Evolutionary conservation across 2,329 filamentous ascomycete genomes (phyloP), one percentile per base, ranked within the genome.

Genomic region (Pseudopyricularia javanii): DNA sequence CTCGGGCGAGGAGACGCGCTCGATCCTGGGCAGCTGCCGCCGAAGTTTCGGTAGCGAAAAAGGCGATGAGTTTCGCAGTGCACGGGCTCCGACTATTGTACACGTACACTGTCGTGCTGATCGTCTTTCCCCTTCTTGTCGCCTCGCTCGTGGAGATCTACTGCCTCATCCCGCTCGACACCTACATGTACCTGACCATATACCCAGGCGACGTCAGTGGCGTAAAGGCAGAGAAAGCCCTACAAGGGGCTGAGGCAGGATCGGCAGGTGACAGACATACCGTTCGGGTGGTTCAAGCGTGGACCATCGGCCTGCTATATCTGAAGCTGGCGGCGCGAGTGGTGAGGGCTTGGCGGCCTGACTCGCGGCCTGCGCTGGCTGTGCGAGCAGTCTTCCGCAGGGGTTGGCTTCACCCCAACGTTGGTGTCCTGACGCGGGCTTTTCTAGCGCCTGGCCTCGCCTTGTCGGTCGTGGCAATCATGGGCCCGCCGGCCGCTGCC

Each of bases 271-370:
- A 45, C 22, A 51, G 66, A 15, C 88, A 94, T 63, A 87, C 84
- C 7, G 80, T 97, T 43, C 86, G 94, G 56, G 76, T 97, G 56
- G 84, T 97, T 43, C 91, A 97, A 64, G 85, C 91, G 54, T 98
- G 91, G 90, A 95, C 91, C 0, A 74, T 98, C 1, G 93, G 93
- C 4, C 78, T 98, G 22, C 76, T 98, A 3, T 96, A 95, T 66
- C 77, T 94, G 30, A 91, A 95, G 58, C 81, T 97, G 60, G 80
- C 80, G 1, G 78, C 82, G 15, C 83, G 86, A 37, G 70, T 89
- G 60, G 74, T 90, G 26, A 74, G 84, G 22, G 73, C 85, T 12
- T 77, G 84, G 61, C 77, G 88, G 57, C 79, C 81, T 8, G 76
- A 82, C 9, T 85, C 85, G 9, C 83, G 87, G 4, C 78, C 86